phyloP scores from a whole-genome alignment of 495 filamentous ascomycete genomes.

The Aspergillus steynii region DNA sequence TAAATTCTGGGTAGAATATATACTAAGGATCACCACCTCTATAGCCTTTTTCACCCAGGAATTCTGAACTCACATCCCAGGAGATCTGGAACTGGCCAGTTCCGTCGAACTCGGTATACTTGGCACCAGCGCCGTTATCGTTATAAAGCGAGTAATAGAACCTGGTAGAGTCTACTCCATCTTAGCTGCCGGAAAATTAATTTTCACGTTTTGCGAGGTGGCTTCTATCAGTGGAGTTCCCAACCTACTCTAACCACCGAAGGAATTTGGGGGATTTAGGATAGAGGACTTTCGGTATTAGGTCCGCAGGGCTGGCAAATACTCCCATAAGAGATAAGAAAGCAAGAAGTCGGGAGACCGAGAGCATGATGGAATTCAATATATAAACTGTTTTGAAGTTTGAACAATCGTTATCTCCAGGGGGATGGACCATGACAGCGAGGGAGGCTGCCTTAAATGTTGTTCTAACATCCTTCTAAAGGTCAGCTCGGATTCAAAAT shows the following conservation, averaged over 20 bases:
- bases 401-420: too few species aligned
- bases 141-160: slow-evolving; percentile 10
- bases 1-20: neutral
- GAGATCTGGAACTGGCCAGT: slow-evolving; percentile 4
- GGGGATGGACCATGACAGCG: too few species aligned
- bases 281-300: neutral
- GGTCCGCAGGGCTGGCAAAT: neutral
- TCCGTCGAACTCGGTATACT: slow-evolving; percentile 3
- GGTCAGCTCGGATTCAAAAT: too few species aligned
- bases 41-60: slow-evolving; percentile 2
- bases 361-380: neutral
- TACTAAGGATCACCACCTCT: neutral
- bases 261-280: neutral
- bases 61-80: neutral
- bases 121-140: slow-evolving; percentile 1
- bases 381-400: too few species aligned
- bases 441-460: too few species aligned
- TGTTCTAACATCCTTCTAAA: too few species aligned
- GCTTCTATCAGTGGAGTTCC: neutral
- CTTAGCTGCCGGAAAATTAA: neutral
- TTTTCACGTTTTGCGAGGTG: slow-evolving; percentile 14
- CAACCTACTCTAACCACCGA: neutral
- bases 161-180: slow-evolving; percentile 2
- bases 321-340: neutral
- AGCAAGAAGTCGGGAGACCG: neutral